phyloP scores from a whole-genome alignment of 2,329 filamentous ascomycete species.

The Phaeosphaeria sp. region DNA sequence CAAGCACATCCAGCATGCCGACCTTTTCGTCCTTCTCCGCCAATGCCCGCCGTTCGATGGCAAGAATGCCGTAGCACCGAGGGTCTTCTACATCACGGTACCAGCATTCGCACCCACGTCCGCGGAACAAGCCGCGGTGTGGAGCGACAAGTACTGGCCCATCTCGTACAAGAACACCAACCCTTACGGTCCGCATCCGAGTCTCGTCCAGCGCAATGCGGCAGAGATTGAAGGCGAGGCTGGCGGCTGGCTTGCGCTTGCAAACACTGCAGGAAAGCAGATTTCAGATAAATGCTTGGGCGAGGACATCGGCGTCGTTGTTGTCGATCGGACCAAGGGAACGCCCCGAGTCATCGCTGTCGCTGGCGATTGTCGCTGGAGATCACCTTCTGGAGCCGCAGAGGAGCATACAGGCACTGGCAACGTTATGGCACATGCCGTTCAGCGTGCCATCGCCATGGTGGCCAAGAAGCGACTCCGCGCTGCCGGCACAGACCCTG shows the following conservation, averaged over 20 bases:
- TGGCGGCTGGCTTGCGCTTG: slow-evolving; percentile 71
- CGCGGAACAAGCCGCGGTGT: slow-evolving; percentile 73
- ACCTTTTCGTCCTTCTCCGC: slow-evolving; percentile 47
- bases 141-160: slow-evolving; percentile 82
- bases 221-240: slow-evolving; percentile 71
- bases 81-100: slow-evolving; percentile 70
- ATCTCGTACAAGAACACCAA: slow-evolving; percentile 87
- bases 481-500: slow-evolving; percentile 40
- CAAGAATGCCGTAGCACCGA: slow-evolving; percentile 54
- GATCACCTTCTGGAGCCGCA: slow-evolving; percentile 44
- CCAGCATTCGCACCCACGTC: slow-evolving; percentile 78
- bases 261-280: slow-evolving; percentile 67
- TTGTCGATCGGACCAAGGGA: slow-evolving; percentile 65
- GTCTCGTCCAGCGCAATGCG: slow-evolving; percentile 72
- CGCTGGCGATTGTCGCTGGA: slow-evolving; percentile 78
- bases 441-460: slow-evolving; percentile 82
- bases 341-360: slow-evolving; percentile 68
- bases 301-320: slow-evolving; percentile 74
- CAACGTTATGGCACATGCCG: slow-evolving; percentile 80
- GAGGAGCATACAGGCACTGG: slow-evolving; percentile 54
- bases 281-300: slow-evolving; percentile 66
- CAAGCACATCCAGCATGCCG: slow-evolving; percentile 59
- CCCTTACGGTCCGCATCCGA: slow-evolving; percentile 82
- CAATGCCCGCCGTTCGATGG: slow-evolving; percentile 48
- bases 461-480: slow-evolving; percentile 66